A percentile compares a stretch with the other conserved stretches of the same genome.
phyloP scores from a whole-genome alignment of 371 early-diverging fungal species.

The Apophysomyces trapeziformis region DNA sequence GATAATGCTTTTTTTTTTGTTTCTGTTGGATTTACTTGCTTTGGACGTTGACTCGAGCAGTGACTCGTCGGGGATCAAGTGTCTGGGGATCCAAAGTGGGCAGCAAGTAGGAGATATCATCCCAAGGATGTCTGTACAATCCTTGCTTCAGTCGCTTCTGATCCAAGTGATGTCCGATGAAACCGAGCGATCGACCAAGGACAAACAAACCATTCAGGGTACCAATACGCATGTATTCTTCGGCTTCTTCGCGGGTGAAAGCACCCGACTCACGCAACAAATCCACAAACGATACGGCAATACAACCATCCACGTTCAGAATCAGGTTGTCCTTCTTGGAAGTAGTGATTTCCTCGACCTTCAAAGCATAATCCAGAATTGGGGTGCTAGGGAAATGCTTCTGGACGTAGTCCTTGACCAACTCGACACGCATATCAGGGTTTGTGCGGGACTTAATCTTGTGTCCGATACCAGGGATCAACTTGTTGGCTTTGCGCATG shows the following conservation, averaged over 20 bases:
- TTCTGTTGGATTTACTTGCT: conserved; percentile 20
- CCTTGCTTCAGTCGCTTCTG: conserved; percentile 98
- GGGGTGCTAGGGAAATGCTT: conserved; percentile 89
- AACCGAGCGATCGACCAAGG: conserved; percentile 93
- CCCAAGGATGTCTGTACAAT: conserved; percentile 97
- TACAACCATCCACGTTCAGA: conserved; percentile 96
- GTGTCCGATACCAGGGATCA: conserved; percentile 98
- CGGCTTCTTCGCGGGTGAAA: conserved; percentile 93
- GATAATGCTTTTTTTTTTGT: background rate
- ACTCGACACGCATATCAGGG: conserved; percentile 95
- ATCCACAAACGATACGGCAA: conserved; percentile 96
- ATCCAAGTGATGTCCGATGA: conserved; percentile 96
- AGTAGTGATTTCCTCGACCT: conserved; percentile 95
- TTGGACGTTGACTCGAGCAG: conserved; percentile 54
- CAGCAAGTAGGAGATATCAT: conserved; percentile 93
- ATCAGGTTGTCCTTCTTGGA: conserved; percentile 98
- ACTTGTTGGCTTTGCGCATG: conserved; percentile 89
- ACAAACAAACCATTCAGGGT: conserved; percentile 97
- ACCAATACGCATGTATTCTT: conserved; percentile 96
- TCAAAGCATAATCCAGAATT: conserved; percentile 91
- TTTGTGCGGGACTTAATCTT: conserved; percentile 98
- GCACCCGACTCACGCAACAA: conserved; percentile 91
- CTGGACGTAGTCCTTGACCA: conserved; percentile 93
- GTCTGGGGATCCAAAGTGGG: conserved; percentile 58
- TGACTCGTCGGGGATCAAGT: conserved; percentile 57